Conservation (phyloP, 139 green algal genomes). For the Deuterostichococcus epilithicus region DNA sequence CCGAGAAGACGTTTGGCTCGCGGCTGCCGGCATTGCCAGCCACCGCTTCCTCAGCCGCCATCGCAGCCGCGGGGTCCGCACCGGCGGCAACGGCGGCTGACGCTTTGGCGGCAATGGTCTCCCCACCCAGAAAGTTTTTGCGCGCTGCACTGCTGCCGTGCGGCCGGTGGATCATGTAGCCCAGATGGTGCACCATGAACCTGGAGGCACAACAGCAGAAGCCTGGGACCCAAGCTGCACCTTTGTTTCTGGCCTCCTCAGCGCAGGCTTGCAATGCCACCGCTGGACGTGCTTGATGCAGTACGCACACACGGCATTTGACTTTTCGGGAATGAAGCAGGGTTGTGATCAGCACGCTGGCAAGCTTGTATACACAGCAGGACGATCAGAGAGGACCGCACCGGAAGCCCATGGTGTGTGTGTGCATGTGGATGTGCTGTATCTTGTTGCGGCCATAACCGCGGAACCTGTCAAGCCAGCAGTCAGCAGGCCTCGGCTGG, state of each 20-base stretch:
- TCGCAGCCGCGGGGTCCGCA: neutral
- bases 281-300: too few species aligned
- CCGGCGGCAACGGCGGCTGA: neutral
- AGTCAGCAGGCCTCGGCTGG: too few species aligned
- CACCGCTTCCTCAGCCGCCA: neutral
- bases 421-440: conserved; percentile 25
- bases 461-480: too few species aligned
- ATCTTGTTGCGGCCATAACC: conserved; percentile 65
- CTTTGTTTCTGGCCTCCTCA: too few species aligned
- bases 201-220: conserved; percentile 2
- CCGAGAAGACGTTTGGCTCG: neutral
- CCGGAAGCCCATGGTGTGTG: conserved; percentile 2
- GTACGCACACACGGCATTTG: too few species aligned
- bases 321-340: too few species aligned
- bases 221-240: neutral
- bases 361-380: conserved; percentile 14
- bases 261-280: too few species aligned
- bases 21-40: too few species aligned
- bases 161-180: conserved; percentile 39
- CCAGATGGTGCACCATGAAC: conserved; percentile 26
- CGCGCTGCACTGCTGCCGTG: neutral
- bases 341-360: too few species aligned
- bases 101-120: neutral
- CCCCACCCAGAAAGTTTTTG: neutral
- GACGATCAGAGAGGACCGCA: neutral